Conservation (phyloP, 257 asterid genomes). For the Primulina tabacum region DNA sequence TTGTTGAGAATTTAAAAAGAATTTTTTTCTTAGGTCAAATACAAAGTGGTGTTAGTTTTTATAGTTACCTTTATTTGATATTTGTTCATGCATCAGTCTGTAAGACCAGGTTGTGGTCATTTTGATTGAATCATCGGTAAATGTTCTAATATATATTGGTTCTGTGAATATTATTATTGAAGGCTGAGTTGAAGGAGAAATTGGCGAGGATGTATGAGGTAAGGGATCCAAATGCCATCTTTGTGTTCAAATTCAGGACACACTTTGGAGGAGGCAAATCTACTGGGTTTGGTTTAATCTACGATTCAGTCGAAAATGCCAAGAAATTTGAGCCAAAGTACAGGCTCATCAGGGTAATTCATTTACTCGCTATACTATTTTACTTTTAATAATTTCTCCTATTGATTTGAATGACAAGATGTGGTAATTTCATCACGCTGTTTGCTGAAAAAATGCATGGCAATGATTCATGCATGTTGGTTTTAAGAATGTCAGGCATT, state of each 20-base stretch:
- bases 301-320: conserved; percentile 85
- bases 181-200: conserved; percentile 87
- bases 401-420: too few relatives aligned
- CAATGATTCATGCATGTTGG: not conserved
- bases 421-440: not conserved
- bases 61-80: too few relatives aligned
- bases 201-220: conserved; percentile 77
- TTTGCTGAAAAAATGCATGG: not conserved
- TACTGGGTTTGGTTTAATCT: conserved; percentile 87
- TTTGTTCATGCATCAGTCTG: not conserved
- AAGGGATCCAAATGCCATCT: conserved; percentile 71
- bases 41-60: too few relatives aligned
- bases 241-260: conserved; percentile 89
- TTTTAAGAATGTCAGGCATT: not conserved
- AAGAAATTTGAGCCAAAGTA: conserved; percentile 88
- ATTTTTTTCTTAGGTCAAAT: not conserved
- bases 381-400: not conserved
- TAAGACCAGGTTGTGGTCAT: not conserved
- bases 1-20: not conserved
- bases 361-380: not conserved
- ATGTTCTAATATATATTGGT: conserved; percentile 4
- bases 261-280: conserved; percentile 99
- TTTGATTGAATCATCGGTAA: not conserved
- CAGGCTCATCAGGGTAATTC: conserved; percentile 80
- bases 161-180: not conserved